These are phyloP conservation scores for Tylopilus plumbeoviolaceoides DNA, from an alignment of 768 basidiomycete species.

Conservation along the genomic window DNA sequence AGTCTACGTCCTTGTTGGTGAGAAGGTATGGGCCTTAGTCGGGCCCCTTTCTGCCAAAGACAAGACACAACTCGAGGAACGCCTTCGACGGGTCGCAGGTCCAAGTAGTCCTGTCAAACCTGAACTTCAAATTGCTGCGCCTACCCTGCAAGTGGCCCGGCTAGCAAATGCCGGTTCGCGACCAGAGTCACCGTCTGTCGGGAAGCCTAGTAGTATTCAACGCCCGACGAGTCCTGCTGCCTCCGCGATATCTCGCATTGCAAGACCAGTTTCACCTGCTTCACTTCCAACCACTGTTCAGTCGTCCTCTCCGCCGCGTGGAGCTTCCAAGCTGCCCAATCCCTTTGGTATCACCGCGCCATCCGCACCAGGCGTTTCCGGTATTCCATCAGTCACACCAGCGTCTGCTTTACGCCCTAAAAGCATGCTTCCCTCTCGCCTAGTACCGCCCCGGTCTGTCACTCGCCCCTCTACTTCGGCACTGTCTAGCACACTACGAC, in stretches of 20 bases:
- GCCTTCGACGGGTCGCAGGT: slow-evolving; percentile 75
- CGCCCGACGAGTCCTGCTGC: slow-evolving; percentile 48
- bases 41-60: slow-evolving; percentile 78
- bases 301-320: slow-evolving; percentile 46
- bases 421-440: slow-evolving; percentile 69
- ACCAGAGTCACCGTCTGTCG: slow-evolving; percentile 46
- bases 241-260: slow-evolving; percentile 36
- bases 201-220: slow-evolving; percentile 41
- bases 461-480: slow-evolving; percentile 30
- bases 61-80: slow-evolving; percentile 88
- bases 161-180: slow-evolving; percentile 42
- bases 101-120: slow-evolving; percentile 44
- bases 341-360: slow-evolving; percentile 12
- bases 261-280: slow-evolving; percentile 40
- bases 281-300: slow-evolving; percentile 37
- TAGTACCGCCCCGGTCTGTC: slow-evolving; percentile 57
- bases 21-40: slow-evolving; percentile 79
- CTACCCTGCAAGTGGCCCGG: slow-evolving; percentile 51
- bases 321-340: slow-evolving; percentile 41
- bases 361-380: slow-evolving; percentile 12
- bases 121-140: slow-evolving; percentile 39
- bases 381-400: slow-evolving; percentile 33
- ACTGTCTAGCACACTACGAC: slow-evolving; percentile 22
- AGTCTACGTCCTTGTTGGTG: slow-evolving; percentile 77
- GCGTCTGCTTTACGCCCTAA: slow-evolving; percentile 50